Conservation (phyloP, 768 basidiomycete genomes). For the Guyanaporus albipodus region DNA sequence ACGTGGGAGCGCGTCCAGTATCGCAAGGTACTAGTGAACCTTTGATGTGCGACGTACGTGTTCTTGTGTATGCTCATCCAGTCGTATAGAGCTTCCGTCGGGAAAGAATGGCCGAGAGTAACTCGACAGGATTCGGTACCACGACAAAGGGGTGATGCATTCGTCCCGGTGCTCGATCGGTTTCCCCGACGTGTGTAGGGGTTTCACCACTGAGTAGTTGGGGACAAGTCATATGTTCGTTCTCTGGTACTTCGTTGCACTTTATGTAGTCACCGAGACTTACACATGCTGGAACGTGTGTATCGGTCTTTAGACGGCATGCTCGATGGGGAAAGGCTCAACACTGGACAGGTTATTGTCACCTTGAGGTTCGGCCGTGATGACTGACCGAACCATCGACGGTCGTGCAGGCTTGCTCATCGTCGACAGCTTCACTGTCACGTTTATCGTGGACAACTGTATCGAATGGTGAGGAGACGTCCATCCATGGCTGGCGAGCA, state of each 20-base stretch:
- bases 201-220: neutral
- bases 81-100: conserved; percentile 62
- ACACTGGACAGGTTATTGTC: too few species aligned
- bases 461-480: conserved; percentile 68
- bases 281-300: conserved; percentile 9
- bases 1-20: conserved; percentile 87
- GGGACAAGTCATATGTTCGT: conserved; percentile 1
- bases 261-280: neutral
- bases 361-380: too few species aligned
- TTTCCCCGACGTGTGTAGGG: neutral
- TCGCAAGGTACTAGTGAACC: conserved; percentile 52
- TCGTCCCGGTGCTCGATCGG: neutral
- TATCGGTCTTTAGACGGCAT: too few species aligned
- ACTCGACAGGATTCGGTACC: conserved; percentile 57
- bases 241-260: conserved; percentile 1
- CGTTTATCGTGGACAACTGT: conserved; percentile 71
- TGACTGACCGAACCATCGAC: conserved; percentile 6
- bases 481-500: neutral
- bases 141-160: conserved; percentile 31
- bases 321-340: too few species aligned
- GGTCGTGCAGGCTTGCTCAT: conserved; percentile 18
- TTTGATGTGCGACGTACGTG: neutral
- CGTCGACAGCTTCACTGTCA: conserved; percentile 45
- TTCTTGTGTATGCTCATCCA: neutral
- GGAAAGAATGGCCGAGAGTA: conserved; percentile 67